A percentile compares a stretch with the other conserved stretches of the same genome.
Conservation (phyloP, 495 filamentous ascomycete species). For the Aspergillus conjunctus region DNA sequence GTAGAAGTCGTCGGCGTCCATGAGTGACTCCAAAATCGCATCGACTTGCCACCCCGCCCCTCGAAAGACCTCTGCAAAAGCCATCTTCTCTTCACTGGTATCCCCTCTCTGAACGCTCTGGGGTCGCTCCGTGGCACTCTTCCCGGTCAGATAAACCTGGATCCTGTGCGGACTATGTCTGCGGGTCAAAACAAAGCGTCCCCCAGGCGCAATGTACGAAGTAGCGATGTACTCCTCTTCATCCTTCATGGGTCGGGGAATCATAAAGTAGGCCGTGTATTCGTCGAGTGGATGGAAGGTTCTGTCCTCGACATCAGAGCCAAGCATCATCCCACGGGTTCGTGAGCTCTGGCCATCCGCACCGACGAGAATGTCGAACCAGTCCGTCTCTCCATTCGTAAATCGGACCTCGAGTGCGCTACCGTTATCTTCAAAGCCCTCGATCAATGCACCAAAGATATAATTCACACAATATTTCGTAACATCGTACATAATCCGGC, state of each 20-base stretch:
- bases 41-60: conserved; percentile 48
- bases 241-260: not conserved
- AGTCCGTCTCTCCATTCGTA: not conserved
- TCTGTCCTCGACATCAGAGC: not conserved
- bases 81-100: conserved; percentile 37
- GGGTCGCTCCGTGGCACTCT: conserved; percentile 13
- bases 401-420: conserved; percentile 2
- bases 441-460: conserved; percentile 33
- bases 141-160: conserved; percentile 26
- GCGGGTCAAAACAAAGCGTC: conserved; percentile 40
- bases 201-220: conserved; percentile 29
- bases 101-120: conserved; percentile 22
- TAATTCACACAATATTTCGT: conserved; percentile 33
- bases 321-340: not conserved
- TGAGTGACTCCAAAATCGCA: conserved; percentile 42
- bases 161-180: conserved; percentile 34
- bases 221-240: conserved; percentile 1
- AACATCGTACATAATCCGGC: conserved; percentile 36
- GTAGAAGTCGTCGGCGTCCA: conserved; percentile 51
- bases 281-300: not conserved
- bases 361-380: conserved; percentile 1
- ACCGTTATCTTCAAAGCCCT: conserved; percentile 19
- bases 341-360: not conserved
- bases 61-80: conserved; percentile 40
- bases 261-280: not conserved